phyloP scores from a whole-genome alignment of 306 rosid genomes.

The Inga oerstediana region DNA sequence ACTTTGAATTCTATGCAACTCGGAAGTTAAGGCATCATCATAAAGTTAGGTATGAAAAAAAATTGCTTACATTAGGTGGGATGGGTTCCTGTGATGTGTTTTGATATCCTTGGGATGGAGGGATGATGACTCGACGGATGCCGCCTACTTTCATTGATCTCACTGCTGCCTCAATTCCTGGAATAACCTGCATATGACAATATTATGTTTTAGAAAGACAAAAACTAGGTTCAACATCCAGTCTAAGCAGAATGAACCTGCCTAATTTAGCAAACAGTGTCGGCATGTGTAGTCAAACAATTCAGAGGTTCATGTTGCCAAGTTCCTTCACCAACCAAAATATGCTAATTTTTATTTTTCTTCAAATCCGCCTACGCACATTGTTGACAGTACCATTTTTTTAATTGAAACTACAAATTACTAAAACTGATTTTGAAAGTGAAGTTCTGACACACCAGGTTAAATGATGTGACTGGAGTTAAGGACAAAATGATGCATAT shows the following conservation, averaged over 20 bases:
- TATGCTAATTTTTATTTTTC: neutral
- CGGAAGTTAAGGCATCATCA: constrained; percentile 8
- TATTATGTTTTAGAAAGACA: constrained; percentile 20
- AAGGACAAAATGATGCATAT: neutral
- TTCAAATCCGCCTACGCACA: neutral
- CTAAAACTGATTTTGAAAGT: neutral
- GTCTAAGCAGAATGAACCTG: neutral
- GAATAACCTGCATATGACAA: constrained; percentile 60
- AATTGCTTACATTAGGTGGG: constrained; percentile 77
- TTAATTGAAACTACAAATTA: neutral
- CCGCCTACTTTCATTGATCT: constrained; percentile 90
- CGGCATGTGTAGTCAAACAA: neutral
- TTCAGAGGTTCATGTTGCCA: neutral
- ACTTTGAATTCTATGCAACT: neutral
- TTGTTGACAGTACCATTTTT: neutral
- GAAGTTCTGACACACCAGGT: neutral
- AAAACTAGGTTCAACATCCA: neutral
- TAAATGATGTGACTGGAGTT: neutral
- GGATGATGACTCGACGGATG: constrained; percentile 76
- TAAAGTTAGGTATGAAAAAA: constrained; percentile 15
- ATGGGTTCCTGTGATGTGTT: constrained; percentile 87
- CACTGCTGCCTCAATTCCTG: constrained; percentile 81
- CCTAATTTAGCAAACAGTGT: neutral
- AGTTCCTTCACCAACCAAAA: neutral
- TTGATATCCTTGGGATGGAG: constrained; percentile 92